These are phyloP conservation scores for Colletotrichum sansevieriae DNA, from an alignment of 2,329 filamentous ascomycete species.

Conservation along the genomic window DNA sequence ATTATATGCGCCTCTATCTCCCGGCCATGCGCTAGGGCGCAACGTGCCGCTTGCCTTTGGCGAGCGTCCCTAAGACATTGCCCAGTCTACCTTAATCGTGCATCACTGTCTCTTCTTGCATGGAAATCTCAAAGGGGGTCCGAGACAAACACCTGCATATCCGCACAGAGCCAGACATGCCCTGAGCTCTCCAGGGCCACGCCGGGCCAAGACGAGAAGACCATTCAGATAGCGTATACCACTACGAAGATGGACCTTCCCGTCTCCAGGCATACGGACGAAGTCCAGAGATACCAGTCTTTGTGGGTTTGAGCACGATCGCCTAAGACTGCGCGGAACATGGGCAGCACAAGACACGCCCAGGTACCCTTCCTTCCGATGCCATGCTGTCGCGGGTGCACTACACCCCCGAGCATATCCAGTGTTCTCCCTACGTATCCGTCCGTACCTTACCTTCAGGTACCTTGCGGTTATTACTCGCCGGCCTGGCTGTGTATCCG, in stretches of 20 bases:
- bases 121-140: slow-evolving; percentile 22
- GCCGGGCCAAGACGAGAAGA: slow-evolving; percentile 12
- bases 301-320: too few species aligned
- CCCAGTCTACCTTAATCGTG: slow-evolving; percentile 26
- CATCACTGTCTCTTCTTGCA: slow-evolving; percentile 26
- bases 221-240: neutral
- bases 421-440: neutral
- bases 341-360: slow-evolving; percentile 12
- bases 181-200: slow-evolving; percentile 10
- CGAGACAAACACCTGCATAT: slow-evolving; percentile 25
- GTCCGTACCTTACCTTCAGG: neutral
- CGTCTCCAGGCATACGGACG: too few species aligned
- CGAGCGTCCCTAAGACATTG: slow-evolving; percentile 25
- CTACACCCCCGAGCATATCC: neutral
- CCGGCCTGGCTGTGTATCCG: neutral
- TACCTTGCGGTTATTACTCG: neutral
- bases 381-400: slow-evolving; percentile 6
- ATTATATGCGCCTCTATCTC: slow-evolving; percentile 23
- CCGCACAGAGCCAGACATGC: slow-evolving; percentile 16
- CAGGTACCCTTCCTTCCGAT: slow-evolving; percentile 17
- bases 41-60: slow-evolving; percentile 35
- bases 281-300: too few species aligned
- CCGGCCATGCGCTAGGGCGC: slow-evolving; percentile 33
- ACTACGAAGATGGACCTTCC: too few species aligned
- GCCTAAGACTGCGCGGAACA: neutral